phyloP scores from a whole-genome alignment of 495 filamentous ascomycete species.

The Staphylotrichum longicolle region DNA sequence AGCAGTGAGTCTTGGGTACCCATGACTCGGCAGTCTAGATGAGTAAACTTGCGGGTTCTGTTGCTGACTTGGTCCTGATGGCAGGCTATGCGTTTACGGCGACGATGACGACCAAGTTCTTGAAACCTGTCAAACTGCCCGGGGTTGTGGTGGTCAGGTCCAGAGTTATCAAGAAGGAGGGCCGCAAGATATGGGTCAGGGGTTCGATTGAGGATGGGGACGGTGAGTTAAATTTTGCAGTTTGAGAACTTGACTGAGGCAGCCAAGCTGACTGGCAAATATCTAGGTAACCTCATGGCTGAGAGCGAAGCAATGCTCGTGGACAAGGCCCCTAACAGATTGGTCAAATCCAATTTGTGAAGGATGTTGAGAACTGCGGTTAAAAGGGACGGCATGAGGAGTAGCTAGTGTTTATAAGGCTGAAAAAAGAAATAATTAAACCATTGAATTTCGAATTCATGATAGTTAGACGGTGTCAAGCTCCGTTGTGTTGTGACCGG shows the following conservation, averaged over 20 bases:
- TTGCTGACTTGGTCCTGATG: neutral
- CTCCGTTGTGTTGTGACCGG: too few species aligned
- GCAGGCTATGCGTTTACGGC: conserved; percentile 26
- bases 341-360: too few species aligned
- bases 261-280: neutral
- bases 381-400: too few species aligned
- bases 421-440: neutral
- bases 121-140: conserved; percentile 23
- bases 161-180: conserved; percentile 24
- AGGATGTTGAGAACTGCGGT: too few species aligned
- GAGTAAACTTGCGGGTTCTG: neutral
- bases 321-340: neutral
- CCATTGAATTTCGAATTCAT: too few species aligned
- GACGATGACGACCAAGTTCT: conserved; percentile 21
- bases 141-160: conserved; percentile 23
- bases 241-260: too few species aligned
- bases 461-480: too few species aligned
- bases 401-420: conserved; percentile 2
- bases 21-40: neutral
- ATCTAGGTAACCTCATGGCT: conserved; percentile 20
- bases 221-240: too few species aligned
- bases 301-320: conserved; percentile 25
- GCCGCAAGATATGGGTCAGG: conserved; percentile 26
- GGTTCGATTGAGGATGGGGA: conserved; percentile 29
- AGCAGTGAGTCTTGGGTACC: conserved; percentile 5